A percentile compares a stretch with the other conserved stretches of the same genome.
These are phyloP conservation scores for Cyberlindnera xishuangbannaensis DNA, from an alignment of 805 yeast genomes.

Conservation along the genomic window DNA sequence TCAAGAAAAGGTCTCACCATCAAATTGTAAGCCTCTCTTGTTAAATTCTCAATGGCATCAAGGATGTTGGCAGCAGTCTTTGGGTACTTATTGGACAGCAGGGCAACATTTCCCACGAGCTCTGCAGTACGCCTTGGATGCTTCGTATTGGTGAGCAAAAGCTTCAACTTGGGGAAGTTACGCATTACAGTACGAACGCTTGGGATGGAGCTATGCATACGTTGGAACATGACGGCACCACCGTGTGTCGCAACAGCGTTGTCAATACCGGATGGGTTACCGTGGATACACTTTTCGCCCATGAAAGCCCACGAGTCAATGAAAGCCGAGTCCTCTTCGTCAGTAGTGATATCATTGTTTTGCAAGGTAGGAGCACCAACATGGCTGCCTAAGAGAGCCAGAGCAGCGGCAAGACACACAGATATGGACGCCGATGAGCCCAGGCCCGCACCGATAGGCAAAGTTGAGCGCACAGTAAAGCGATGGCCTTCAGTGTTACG, in stretches of 20 bases:
- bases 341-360: constrained; percentile 31
- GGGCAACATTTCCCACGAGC: constrained; percentile 72
- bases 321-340: constrained; percentile 42
- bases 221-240: constrained; percentile 88
- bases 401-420: constrained; percentile 75
- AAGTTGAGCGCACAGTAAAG: constrained; percentile 70
- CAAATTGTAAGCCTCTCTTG: constrained; percentile 64
- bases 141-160: constrained; percentile 77
- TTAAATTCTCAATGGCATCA: constrained; percentile 70
- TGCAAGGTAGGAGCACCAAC: constrained; percentile 34
- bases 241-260: constrained; percentile 95
- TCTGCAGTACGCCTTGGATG: constrained; percentile 86
- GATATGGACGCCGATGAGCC: constrained; percentile 92
- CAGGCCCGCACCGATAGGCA: constrained; percentile 95
- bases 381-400: constrained; percentile 56
- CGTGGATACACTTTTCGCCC: constrained; percentile 95
- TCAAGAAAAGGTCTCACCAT: constrained; percentile 50
- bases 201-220: constrained; percentile 47
- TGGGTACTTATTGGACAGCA: constrained; percentile 47
- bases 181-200: constrained; percentile 63
- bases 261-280: constrained; percentile 95
- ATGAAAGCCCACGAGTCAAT: constrained; percentile 84
- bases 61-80: constrained; percentile 51
- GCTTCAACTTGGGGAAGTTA: constrained; percentile 65
- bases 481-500: constrained; percentile 42